Conservation (phyloP, 345 rosid species). For the Eucalyptus marginata region DNA sequence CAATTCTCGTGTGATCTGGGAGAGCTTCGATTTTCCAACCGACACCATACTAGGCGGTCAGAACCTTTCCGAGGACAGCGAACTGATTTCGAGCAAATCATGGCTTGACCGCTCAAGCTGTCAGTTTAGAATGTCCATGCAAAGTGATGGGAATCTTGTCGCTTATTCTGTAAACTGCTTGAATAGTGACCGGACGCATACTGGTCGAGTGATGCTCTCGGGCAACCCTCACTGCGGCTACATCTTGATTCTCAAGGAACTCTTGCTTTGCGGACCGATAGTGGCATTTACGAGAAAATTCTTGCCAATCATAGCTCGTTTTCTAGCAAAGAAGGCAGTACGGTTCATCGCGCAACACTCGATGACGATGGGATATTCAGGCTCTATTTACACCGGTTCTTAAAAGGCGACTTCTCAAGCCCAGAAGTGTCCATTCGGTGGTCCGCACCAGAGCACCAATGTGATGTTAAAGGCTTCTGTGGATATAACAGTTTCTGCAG, state of each 20-base stretch:
- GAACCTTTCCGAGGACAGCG: fast-evolving
- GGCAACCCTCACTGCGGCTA: fast-evolving
- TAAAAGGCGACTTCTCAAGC: too few relatives aligned
- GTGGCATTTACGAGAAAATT: fast-evolving
- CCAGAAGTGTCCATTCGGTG: background rate
- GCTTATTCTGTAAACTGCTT: fast-evolving
- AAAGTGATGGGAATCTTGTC: background rate
- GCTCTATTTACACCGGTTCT: slow-evolving; percentile 3
- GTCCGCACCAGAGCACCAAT: background rate
- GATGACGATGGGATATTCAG: slow-evolving; percentile 6
- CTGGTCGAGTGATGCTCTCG: fast-evolving
- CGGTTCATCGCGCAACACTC: background rate
- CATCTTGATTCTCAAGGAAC: background rate
- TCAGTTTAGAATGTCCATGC: background rate
- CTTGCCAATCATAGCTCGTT: background rate
- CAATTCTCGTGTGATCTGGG: background rate
- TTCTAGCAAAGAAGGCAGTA: background rate
- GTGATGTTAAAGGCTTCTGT: background rate
- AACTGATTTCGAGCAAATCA: background rate
- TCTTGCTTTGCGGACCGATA: background rate
- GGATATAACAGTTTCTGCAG: slow-evolving; percentile 4
- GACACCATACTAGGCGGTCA: background rate
- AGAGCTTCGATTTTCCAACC: background rate
- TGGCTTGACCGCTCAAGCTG: background rate
- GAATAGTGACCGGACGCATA: background rate